phyloP scores from a whole-genome alignment of 176 grass and related monocot species.

The Eragrostis curvula region DNA sequence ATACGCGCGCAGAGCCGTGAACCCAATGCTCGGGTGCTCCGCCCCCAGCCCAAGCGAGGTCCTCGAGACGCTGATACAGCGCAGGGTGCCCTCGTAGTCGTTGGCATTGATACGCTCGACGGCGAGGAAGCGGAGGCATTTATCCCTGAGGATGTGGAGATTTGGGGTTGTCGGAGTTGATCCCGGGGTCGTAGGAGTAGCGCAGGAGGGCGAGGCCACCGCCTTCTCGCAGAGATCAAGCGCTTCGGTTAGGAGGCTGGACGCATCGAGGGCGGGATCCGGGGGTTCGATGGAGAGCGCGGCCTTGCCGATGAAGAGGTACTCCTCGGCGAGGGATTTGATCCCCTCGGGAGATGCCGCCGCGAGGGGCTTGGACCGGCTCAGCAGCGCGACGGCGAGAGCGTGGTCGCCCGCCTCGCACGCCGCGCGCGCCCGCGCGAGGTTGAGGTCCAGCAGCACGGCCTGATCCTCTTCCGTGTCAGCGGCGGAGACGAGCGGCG shows the following conservation, averaged over 20 bases:
- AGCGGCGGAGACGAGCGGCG: slow-evolving; percentile 58
- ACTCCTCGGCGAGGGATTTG: slow-evolving; percentile 67
- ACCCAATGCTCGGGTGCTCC: slow-evolving; percentile 82
- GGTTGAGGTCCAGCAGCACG: slow-evolving; percentile 65
- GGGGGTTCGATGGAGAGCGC: slow-evolving; percentile 54
- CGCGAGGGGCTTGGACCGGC: slow-evolving; percentile 73
- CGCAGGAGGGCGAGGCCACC: slow-evolving; percentile 39
- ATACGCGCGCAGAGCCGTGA: slow-evolving; percentile 69
- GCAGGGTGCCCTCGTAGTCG: slow-evolving; percentile 80
- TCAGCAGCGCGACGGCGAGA: slow-evolving; percentile 79
- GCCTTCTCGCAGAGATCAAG: slow-evolving; percentile 88
- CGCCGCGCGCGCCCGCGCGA: slow-evolving; percentile 70
- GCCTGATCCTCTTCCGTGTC: slow-evolving; percentile 49
- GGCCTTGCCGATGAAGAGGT: slow-evolving; percentile 65
- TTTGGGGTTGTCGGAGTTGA: slow-evolving; percentile 44
- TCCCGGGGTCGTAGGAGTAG: slow-evolving; percentile 34
- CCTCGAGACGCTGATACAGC: slow-evolving; percentile 63
- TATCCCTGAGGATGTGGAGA: slow-evolving; percentile 56
- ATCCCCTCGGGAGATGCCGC: slow-evolving; percentile 46
- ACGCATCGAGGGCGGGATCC: slow-evolving; percentile 53
- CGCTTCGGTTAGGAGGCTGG: slow-evolving; percentile 80
- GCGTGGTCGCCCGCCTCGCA: slow-evolving; percentile 59
- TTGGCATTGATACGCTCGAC: slow-evolving; percentile 65
- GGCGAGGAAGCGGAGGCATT: slow-evolving; percentile 82
- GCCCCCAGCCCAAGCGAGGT: slow-evolving; percentile 24